Percentiles rank a stretch among this genome's conserved stretches.
These are phyloP conservation scores for Clavispora asparagi DNA, from an alignment of 805 yeast genomes.

Conservation along the genomic window DNA sequence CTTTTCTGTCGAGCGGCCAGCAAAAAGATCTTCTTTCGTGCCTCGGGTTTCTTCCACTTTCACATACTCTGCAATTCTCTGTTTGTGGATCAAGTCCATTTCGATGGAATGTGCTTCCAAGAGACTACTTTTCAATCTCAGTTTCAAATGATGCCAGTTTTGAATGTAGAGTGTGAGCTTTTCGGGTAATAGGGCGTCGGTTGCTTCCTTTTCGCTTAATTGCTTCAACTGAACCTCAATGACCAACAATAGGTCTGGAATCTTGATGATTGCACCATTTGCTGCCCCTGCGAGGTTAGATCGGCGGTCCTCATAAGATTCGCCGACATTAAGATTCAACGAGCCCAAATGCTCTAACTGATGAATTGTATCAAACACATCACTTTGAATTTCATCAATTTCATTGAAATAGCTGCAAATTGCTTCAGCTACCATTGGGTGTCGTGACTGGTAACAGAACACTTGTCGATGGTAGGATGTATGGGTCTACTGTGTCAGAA, in stretches of 20 bases:
- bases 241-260: constrained; percentile 15
- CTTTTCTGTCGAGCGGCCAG: constrained; percentile 4
- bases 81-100: constrained; percentile 24
- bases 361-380: constrained; percentile 15
- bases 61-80: constrained; percentile 25
- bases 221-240: constrained; percentile 8
- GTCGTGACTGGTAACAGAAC: not conserved
- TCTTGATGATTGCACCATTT: constrained; percentile 15
- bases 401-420: constrained; percentile 2
- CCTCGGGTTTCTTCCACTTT: not conserved
- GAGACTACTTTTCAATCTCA: constrained; percentile 25
- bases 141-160: constrained; percentile 18
- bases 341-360: constrained; percentile 8
- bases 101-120: constrained; percentile 22
- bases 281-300: constrained; percentile 14
- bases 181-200: constrained; percentile 2
- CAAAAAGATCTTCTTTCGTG: constrained; percentile 5
- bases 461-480: not conserved
- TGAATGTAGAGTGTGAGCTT: constrained; percentile 16
- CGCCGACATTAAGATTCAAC: not conserved
- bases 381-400: constrained; percentile 20
- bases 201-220: not conserved
- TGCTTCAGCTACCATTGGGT: not conserved
- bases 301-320: constrained; percentile 14
- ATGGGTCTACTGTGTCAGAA: not conserved